Conservation (phyloP, 1,284 basidiomycete species). For the Tremellales sp. region DNA sequence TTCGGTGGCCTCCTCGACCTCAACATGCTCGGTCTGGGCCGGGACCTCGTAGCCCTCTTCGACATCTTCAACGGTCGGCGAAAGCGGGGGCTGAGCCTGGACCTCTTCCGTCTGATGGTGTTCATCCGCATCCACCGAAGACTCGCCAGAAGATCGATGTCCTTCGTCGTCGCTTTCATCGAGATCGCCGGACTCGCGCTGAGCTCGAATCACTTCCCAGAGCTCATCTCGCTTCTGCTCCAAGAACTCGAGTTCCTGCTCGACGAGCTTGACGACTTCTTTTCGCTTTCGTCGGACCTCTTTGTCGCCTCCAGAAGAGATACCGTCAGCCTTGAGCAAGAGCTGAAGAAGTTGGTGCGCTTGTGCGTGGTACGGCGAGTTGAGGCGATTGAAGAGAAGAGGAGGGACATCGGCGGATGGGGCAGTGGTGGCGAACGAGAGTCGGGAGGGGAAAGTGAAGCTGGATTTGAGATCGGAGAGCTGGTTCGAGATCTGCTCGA, state of each 20-base stretch:
- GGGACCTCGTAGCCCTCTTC: not conserved
- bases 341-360: constrained; percentile 61
- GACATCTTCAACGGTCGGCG: constrained; percentile 5
- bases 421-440: constrained; percentile 32
- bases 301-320: constrained; percentile 61
- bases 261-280: constrained; percentile 60
- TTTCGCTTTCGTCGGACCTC: constrained; percentile 59
- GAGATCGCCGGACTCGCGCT: constrained; percentile 34
- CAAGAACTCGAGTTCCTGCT: constrained; percentile 58
- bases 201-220: constrained; percentile 37
- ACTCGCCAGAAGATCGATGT: not conserved
- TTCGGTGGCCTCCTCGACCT: constrained; percentile 3
- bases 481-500: constrained; percentile 28
- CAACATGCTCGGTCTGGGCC: not conserved
- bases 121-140: constrained; percentile 13
- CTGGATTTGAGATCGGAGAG: constrained; percentile 20
- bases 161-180: constrained; percentile 27
- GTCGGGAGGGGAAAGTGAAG: constrained; percentile 38
- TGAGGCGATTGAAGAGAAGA: constrained; percentile 54
- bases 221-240: constrained; percentile 50
- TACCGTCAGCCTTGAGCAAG: constrained; percentile 61
- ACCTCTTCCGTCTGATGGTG: constrained; percentile 5
- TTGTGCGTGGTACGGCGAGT: constrained; percentile 59
- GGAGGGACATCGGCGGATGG: constrained; percentile 27
- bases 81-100: not conserved